Evolutionary conservation across 495 filamentous ascomycete genomes (phyloP), one percentile per base, ranked within the genome.

Genomic region (Neurospora sp.): DNA sequence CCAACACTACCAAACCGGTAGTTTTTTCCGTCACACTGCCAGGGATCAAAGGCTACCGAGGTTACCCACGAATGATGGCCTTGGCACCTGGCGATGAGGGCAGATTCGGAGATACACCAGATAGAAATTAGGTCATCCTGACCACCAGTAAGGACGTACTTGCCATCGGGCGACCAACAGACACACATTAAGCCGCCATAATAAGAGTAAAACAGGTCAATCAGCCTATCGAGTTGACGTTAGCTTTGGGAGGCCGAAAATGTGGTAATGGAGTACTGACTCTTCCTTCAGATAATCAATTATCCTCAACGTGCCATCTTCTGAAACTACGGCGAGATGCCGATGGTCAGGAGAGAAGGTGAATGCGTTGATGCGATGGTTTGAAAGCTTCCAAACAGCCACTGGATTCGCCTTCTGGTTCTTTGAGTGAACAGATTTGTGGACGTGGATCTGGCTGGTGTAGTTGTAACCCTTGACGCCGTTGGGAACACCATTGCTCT

Each of bases 1-100:
- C 96, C 96, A 18, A 98, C 96, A 75, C 92, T 96, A 38, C 96
- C 96, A 75, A 99, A 96, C 4, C 96, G 88, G 78, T 99, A 99
- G 74, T 93, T 98, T 74, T 91, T 87, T 75, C 95, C 93, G 78
- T 98, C 96, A 80, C 96, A 98, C 69, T 94, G 88, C 96, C 96
- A 98, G 0, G 93, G 93, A 79, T 99, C 96, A 77, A 98, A 99
- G 4, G 92, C 92, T 16, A 98, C 93, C 35, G 91, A 89, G 2
- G 93, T 94, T 1, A 99, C 94, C 95, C 94, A 99, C 42, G 92
- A 96, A 73, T 95, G 91, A 81, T 99, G 96, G 9, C 96, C 84
- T 70, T 96, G 93, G 79, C 96, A 97, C 48, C 96, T 88, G 35
- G 96, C 96, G 70, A 99, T 89, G 75, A 99, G 93, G 61, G 89